Evolutionary conservation across 2,329 filamentous ascomycete genomes (phyloP).

Genomic region (Aureobasidium sp.): DNA sequence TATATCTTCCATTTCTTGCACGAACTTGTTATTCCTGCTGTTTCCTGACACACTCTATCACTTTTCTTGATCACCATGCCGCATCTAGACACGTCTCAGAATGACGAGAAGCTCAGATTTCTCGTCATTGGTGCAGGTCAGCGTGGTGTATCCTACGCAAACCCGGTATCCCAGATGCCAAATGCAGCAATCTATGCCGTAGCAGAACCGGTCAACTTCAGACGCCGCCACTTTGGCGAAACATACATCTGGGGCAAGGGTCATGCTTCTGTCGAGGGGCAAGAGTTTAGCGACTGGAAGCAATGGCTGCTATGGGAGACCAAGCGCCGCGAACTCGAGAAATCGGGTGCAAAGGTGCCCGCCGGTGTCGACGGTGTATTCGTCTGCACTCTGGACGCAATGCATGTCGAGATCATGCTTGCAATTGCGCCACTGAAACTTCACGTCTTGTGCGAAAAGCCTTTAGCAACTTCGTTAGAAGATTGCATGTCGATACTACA

Average conservation of each 20-base stretch:
- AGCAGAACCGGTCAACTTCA: background rate
- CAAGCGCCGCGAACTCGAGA: background rate
- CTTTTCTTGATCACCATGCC: background rate
- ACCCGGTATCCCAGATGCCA: background rate
- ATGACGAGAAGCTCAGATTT: background rate
- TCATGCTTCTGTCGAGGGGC: background rate
- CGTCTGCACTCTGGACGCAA: background rate
- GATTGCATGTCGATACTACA: background rate
- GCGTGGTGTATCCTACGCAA: background rate
- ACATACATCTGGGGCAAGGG: background rate
- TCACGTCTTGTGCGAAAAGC: background rate
- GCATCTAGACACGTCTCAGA: background rate
- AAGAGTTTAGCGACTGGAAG: background rate
- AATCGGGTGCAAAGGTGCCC: background rate
- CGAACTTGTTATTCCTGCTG: background rate
- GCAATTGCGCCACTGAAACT: background rate
- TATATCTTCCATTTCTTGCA: background rate
- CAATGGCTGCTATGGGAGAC: background rate
- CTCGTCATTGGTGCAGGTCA: background rate
- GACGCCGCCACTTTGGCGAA: background rate
- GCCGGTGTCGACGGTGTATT: background rate
- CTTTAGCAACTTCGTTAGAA: background rate
- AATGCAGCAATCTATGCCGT: background rate
- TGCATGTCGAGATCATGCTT: background rate
- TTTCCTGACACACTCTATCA: too few species aligned